phyloP scores from a whole-genome alignment of 495 filamentous ascomycete genomes.

The Penicillium roqueforti region DNA sequence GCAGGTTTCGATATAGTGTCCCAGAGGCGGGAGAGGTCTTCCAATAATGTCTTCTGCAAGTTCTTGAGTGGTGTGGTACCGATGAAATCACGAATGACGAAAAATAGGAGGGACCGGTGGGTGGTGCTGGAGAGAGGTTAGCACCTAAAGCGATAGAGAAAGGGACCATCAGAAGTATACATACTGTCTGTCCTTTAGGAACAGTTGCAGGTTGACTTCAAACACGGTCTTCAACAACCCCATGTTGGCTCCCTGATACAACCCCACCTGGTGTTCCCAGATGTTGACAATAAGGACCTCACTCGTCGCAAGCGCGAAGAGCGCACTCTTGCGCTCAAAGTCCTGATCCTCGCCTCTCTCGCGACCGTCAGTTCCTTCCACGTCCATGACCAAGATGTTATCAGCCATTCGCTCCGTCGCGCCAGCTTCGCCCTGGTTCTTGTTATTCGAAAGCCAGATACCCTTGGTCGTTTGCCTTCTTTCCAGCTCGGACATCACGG shows the following conservation, averaged over 20 bases:
- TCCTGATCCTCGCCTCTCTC: slow-evolving; percentile 98
- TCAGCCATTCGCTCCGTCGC: slow-evolving; percentile 68
- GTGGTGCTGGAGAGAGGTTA: slow-evolving; percentile 57
- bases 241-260: slow-evolving; percentile 99
- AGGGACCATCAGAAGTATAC: slow-evolving; percentile 22
- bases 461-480: slow-evolving; percentile 96
- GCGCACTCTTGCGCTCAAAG: slow-evolving; percentile 94
- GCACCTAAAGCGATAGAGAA: slow-evolving; percentile 12
- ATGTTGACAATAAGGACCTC: slow-evolving; percentile 98
- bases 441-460: slow-evolving; percentile 98
- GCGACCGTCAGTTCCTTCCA: slow-evolving; percentile 94
- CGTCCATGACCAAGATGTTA: slow-evolving; percentile 98
- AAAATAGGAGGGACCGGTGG: slow-evolving; percentile 90
- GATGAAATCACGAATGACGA: slow-evolving; percentile 95
- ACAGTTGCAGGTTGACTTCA: slow-evolving; percentile 95
- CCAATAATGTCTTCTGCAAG: slow-evolving; percentile 80
- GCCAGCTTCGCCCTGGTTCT: slow-evolving; percentile 44
- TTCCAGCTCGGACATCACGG: slow-evolving; percentile 89
- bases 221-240: slow-evolving; percentile 96
- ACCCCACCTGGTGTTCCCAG: slow-evolving; percentile 97
- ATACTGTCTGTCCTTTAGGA: slow-evolving; percentile 89
- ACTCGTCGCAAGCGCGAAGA: slow-evolving; percentile 95
- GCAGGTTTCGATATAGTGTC: slow-evolving; percentile 82
- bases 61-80: slow-evolving; percentile 85
- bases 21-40: slow-evolving; percentile 91